Percentiles rank a stretch among this genome's conserved stretches.
Evolutionary conservation across 2,329 filamentous ascomycete species (phyloP).

Genomic region (Aspergillus pseudonomiae): DNA sequence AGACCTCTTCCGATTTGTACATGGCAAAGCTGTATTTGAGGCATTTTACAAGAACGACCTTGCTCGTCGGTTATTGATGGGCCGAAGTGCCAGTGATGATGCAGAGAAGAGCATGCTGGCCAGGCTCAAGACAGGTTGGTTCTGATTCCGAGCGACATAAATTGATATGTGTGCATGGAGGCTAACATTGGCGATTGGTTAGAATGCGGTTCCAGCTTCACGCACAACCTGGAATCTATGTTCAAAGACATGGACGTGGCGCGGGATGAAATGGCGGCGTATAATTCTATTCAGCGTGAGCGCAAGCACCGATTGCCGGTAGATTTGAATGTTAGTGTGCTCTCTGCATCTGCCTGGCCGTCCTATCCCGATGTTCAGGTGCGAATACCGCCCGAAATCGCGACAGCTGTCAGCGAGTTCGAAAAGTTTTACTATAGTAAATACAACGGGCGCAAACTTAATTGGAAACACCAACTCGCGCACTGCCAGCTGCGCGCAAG

Average conservation of each 20-base stretch:
- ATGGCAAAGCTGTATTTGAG: conserved; percentile 97
- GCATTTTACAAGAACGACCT: conserved; percentile 99
- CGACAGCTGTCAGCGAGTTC: conserved; percentile 77
- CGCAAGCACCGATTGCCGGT: conserved; percentile 61
- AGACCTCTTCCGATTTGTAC: conserved; percentile 93
- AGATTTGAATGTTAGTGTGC: conserved; percentile 81
- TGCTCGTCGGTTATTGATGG: conserved; percentile 85
- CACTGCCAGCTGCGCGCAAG: conserved; percentile 83
- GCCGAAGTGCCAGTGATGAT: conserved; percentile 88
- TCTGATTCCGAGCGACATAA: neutral
- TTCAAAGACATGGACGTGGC: conserved; percentile 97
- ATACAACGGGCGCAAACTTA: conserved; percentile 81
- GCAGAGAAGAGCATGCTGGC: conserved; percentile 94
- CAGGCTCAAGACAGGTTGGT: conserved; percentile 73
- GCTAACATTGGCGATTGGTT: conserved; percentile 7
- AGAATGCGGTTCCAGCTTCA: conserved; percentile 93
- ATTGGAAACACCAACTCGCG: conserved; percentile 91
- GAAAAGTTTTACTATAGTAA: conserved; percentile 85
- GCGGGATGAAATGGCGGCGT: conserved; percentile 89
- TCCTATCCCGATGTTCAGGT: conserved; percentile 79
- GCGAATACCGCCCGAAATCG: conserved; percentile 74
- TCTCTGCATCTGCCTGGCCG: conserved; percentile 93
- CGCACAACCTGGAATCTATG: conserved; percentile 97
- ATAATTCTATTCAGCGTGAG: conserved; percentile 69
- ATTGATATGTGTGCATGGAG: neutral